Base-by-base conservation (phyloP, 1,284 basidiomycete species). In the Neolentinus lepideus region DNA sequence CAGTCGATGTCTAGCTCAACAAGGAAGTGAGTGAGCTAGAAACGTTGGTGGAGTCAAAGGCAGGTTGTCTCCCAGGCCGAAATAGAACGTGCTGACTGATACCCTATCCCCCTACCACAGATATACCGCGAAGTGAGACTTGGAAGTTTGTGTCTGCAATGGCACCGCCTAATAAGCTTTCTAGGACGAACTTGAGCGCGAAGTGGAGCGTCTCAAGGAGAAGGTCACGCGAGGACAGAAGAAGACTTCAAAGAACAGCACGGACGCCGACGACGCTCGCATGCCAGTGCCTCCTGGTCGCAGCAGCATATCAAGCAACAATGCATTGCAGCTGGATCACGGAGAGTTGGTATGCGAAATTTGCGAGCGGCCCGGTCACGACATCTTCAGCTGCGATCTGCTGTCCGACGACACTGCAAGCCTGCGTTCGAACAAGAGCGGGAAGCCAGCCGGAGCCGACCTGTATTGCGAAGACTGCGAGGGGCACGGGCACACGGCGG, bases 11-110 rank as follows among this genome's bases (percentile, higher is more conserved):
- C 22, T 63, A 94, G 90, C 79, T 93, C 59, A 90, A 93, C 70
- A 92, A 93, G 65, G 92, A 96, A 71, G 90, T 96, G 53, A 83
- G 85, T 53, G 92, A 96, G 67, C 78, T 97, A 22, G 94, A 97
- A 69, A 81, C 85, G 56, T 75, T 97, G 47, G 85, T 96, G 35
- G 94, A 97, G 69, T 83, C 90, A 56, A 96, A 97, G 83, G 86
- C 86, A 58, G 53, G 73, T 55, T 9, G 8, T 31, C 26, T 53
- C 54, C 9, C 9, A 25, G 27, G 12, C 48, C 47, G 46, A 38
- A 33, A 46, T 52, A n/a, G n/a, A 38, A 21, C 6, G 19, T 21
- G n/a, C 43, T 26, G 6, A 22, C 47, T 50, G 22, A 50, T 21
- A n/a, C 3, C 54, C 26, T 26, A 43, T n/a, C 10, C 8, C 3